A percentile compares a stretch with the other conserved stretches of the same genome.
phyloP scores from a whole-genome alignment of 805 yeast genomes.

The Metschnikowia reukaufii region DNA sequence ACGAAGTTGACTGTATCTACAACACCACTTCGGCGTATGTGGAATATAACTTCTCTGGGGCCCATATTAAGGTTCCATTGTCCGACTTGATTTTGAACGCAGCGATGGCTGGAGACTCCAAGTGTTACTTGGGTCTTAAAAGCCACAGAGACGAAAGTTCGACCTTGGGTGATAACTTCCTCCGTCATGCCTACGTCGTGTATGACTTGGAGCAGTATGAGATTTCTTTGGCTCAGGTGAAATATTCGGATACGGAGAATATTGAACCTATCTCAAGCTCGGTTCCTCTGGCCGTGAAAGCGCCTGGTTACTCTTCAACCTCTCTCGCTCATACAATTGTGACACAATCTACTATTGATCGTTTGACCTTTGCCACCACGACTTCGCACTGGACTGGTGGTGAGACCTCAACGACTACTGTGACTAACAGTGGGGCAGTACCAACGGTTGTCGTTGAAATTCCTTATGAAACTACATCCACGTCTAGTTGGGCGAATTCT shows the following conservation, averaged over 20 bases:
- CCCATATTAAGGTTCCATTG: constrained; percentile 51
- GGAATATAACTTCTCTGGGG: constrained; percentile 57
- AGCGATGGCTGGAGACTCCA: constrained; percentile 19
- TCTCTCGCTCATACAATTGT: constrained; percentile 9
- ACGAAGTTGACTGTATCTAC: constrained; percentile 16
- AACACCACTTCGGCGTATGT: constrained; percentile 8
- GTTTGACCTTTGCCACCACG: neutral
- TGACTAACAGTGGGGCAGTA: neutral
- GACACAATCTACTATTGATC: neutral
- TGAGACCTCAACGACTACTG: neutral
- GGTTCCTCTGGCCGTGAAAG: constrained; percentile 54
- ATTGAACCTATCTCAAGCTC: constrained; percentile 46
- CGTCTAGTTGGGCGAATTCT: neutral
- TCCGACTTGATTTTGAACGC: constrained; percentile 26
- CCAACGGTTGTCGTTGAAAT: neutral
- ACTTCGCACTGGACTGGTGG: neutral
- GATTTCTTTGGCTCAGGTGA: constrained; percentile 53
- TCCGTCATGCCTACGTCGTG: constrained; percentile 50
- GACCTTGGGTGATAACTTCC: constrained; percentile 51
- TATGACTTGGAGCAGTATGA: constrained; percentile 59
- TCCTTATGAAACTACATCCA: neutral
- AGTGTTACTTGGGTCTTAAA: constrained; percentile 23
- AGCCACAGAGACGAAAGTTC: constrained; percentile 19
- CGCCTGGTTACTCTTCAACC: constrained; percentile 47
- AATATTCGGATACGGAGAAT: constrained; percentile 30